These are phyloP conservation scores for Aspergillus udagawae DNA, from an alignment of 2,329 filamentous ascomycete species.

Conservation along the genomic window DNA sequence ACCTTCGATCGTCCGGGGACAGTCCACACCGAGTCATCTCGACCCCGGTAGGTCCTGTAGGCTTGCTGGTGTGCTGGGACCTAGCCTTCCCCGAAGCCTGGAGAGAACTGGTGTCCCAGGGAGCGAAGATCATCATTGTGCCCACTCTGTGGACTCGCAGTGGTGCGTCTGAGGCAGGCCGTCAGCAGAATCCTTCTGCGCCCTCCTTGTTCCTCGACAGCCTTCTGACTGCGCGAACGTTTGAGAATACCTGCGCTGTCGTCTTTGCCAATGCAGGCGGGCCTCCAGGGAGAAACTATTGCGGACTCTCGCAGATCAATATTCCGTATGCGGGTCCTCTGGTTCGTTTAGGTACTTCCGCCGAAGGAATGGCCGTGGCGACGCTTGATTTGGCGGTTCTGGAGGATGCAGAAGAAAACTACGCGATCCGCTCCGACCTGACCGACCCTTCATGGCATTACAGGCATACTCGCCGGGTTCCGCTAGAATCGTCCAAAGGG, in stretches of 20 bases:
- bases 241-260: slow-evolving; percentile 55
- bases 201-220: slow-evolving; percentile 50
- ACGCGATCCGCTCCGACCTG: slow-evolving; percentile 28
- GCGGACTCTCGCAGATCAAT: slow-evolving; percentile 51
- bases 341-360: slow-evolving; percentile 45
- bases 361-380: slow-evolving; percentile 52
- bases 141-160: slow-evolving; percentile 49
- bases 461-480: slow-evolving; percentile 1
- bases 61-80: slow-evolving; percentile 56
- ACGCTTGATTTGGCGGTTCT: slow-evolving; percentile 45
- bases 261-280: slow-evolving; percentile 56
- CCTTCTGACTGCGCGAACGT: slow-evolving; percentile 49
- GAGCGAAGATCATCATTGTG: slow-evolving; percentile 53
- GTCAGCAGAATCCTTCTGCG: slow-evolving; percentile 44
- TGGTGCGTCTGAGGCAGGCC: slow-evolving; percentile 46
- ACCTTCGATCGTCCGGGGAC: not conserved
- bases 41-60: slow-evolving; percentile 52
- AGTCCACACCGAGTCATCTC: not conserved
- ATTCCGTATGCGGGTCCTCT: slow-evolving; percentile 50
- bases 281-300: slow-evolving; percentile 47
- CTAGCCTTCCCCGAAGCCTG: slow-evolving; percentile 56
- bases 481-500: not conserved
- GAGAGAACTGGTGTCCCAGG: slow-evolving; percentile 49
- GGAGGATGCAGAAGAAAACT: slow-evolving; percentile 44
- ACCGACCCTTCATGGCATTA: slow-evolving; percentile 1